Base-by-base conservation (phyloP, 306 rosid genomes). In the Quercus berberidifolia region DNA sequence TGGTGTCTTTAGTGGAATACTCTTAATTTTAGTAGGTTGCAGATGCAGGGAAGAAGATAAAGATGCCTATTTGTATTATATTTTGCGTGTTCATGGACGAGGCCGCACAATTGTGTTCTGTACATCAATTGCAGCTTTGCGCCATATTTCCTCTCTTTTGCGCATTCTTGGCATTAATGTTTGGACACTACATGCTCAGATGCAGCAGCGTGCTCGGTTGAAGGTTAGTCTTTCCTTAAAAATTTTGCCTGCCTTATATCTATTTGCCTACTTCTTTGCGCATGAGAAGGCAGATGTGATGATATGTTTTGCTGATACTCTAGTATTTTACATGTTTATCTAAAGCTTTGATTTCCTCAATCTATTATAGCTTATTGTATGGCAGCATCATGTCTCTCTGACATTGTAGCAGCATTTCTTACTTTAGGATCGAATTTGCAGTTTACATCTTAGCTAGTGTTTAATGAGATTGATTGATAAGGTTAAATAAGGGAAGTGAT, bases 11-110 rank as follows among this genome's bases (percentile, higher is more conserved):
- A 55, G 31, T 31, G 31, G 15, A 67, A 31, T 73, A 33, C 30
- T 76, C 68, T 83, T 83, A 70, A 88, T 72, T 79, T 74, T 82
- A 49, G 68, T 55, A 55, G 31, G 13, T 35, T 80, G 78, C 97
- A 95, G 99, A 84, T 95, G 99, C 97, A 90, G 77, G 35, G 99
- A 95, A 80, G 99, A 95, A 74, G 92, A 93, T 69, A 95, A 95
- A 86, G 98, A 95, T 81, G 96, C 99, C 49, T 86, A 89, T 85
- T 79, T 95, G 90, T 93, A 91, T 88, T 95, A 95, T 85, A 88
- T 95, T 74, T 81, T 93, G 83, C 86, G 93, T 62, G 85, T 91
- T 73, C 97, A 95, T 86, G 97, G 98, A 71, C 88, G 87, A 88
- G 99, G 99, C 43, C 93, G 96, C 72, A 95, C 92, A 17, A 91